Conservation (phyloP, 208 protist species). For the Trypanosoma mega region DNA sequence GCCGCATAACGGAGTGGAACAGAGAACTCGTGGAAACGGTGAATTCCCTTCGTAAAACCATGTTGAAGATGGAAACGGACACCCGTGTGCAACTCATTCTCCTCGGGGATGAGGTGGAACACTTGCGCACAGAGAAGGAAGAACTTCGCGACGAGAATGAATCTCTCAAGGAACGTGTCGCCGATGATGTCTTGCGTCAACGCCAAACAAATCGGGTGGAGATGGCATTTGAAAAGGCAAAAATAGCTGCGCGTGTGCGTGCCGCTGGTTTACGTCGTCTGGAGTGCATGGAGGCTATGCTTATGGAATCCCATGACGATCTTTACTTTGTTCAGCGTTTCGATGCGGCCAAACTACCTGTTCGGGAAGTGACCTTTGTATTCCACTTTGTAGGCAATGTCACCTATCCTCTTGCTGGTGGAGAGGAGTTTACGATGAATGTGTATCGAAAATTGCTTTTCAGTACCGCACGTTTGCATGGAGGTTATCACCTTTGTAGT, state of each 20-base stretch:
- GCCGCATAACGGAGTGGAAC: slow-evolving; percentile 58
- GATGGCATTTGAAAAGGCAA: slow-evolving; percentile 57
- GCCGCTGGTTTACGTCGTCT: slow-evolving; percentile 59
- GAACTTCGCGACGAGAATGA: slow-evolving; percentile 57
- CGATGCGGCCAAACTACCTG: slow-evolving; percentile 59
- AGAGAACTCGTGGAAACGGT: slow-evolving; percentile 62
- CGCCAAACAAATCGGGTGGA: slow-evolving; percentile 71
- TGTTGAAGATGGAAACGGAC: slow-evolving; percentile 56
- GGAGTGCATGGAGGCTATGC: slow-evolving; percentile 58
- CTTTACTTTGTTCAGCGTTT: slow-evolving; percentile 72
- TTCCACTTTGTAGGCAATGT: slow-evolving; percentile 68
- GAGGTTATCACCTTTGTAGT: slow-evolving; percentile 58
- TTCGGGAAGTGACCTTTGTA: slow-evolving; percentile 80
- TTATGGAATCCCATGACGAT: slow-evolving; percentile 88
- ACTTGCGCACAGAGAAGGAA: slow-evolving; percentile 33
- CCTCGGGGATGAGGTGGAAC: slow-evolving; percentile 43
- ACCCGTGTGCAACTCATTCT: slow-evolving; percentile 48
- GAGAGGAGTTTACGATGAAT: slow-evolving; percentile 68
- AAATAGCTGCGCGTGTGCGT: slow-evolving; percentile 53
- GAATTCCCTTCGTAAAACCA: slow-evolving; percentile 45
- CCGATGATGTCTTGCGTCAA: slow-evolving; percentile 71
- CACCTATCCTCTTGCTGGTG: slow-evolving; percentile 28
- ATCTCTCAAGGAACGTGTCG: slow-evolving; percentile 62
- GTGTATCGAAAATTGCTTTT: slow-evolving; percentile 66
- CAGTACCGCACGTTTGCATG: slow-evolving; percentile 31